These are phyloP conservation scores for Kodamaea derodonti DNA, from an alignment of 1,139 yeast genomes.

Conservation along the genomic window DNA sequence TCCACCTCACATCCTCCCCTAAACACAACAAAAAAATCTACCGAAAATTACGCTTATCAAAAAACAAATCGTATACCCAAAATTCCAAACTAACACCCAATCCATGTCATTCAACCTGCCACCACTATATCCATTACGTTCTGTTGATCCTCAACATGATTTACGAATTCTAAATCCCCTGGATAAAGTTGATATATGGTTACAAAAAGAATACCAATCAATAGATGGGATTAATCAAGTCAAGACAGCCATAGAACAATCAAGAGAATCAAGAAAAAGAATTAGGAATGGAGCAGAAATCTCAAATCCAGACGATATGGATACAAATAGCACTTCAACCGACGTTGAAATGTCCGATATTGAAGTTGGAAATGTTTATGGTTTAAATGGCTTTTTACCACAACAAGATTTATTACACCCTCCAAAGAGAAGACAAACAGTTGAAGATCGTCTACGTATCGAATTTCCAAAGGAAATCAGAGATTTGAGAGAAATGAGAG, in stretches of 20 bases:
- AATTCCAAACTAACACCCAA: background rate
- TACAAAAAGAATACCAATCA: constrained; percentile 30
- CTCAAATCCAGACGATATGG: constrained; percentile 9
- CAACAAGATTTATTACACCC: constrained; percentile 23
- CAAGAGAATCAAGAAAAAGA: constrained; percentile 10
- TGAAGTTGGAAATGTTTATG: constrained; percentile 23
- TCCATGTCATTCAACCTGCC: constrained; percentile 18
- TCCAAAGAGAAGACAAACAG: constrained; percentile 36
- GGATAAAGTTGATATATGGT: constrained; percentile 34
- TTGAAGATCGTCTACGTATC: background rate
- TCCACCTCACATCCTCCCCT: no score
- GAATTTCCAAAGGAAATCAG: background rate
- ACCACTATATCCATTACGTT: constrained; percentile 34
- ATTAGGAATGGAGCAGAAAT: constrained; percentile 12
- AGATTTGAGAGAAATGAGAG: background rate
- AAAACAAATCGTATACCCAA: background rate
- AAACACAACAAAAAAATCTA: background rate
- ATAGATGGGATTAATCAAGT: constrained; percentile 9
- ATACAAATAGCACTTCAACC: constrained; percentile 9
- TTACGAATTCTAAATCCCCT: constrained; percentile 30
- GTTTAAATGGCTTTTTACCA: no score
- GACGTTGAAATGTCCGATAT: constrained; percentile 41
- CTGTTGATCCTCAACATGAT: constrained; percentile 29
- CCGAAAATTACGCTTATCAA: background rate
- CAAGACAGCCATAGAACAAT: background rate